Evolutionary conservation across 2,329 filamentous ascomycete genomes (phyloP), one percentile per base, ranked within the genome.

Genomic region (Trichoderma brevicompactum): DNA sequence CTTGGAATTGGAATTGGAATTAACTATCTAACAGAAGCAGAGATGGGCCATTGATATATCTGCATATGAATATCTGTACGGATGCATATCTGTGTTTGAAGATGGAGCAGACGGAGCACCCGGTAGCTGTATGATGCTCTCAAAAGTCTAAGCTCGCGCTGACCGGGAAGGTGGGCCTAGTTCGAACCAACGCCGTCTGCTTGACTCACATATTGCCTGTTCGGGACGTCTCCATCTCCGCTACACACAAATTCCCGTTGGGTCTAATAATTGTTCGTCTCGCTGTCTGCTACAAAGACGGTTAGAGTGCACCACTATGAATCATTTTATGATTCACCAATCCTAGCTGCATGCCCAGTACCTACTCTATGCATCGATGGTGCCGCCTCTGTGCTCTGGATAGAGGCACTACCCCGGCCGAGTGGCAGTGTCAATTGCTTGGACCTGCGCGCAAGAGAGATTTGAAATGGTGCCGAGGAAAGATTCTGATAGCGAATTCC

Each of bases 191-290:
- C 36, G 46, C 32, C 23, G 59, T 34, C 46, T 53, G 49, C 49
- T 36, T 65, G 64, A 65, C 55, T 65, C 56, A 65, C 34, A 40
- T 6, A 34, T 62, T 55, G 54, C 40, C 48, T 41, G 46, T 55
- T 62, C 19, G 23, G 48, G 32, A 41, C 9, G 13, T 38, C 17
- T 17, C 38, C 55, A 28, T 28, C 23, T 28, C 56, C 54, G 43
- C 15, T n/a, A 12, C 9, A 15, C 28, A 52, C 28, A 12, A 52
- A 60, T 59, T 48, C 41, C 32, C 41, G 32, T 60, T 49, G 8
- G 43, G 28, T 15, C 49, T 23, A 38, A 53, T 19, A 53, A 36
- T 53, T 56, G 15, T 17, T 43, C 36, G n/a, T 23, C 38, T 43
- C 53, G 17, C 40, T 56, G 28, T 60, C 28, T 36, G 23, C 56